Conservation (phyloP, 768 basidiomycete species). For the Calocera viscosa region DNA sequence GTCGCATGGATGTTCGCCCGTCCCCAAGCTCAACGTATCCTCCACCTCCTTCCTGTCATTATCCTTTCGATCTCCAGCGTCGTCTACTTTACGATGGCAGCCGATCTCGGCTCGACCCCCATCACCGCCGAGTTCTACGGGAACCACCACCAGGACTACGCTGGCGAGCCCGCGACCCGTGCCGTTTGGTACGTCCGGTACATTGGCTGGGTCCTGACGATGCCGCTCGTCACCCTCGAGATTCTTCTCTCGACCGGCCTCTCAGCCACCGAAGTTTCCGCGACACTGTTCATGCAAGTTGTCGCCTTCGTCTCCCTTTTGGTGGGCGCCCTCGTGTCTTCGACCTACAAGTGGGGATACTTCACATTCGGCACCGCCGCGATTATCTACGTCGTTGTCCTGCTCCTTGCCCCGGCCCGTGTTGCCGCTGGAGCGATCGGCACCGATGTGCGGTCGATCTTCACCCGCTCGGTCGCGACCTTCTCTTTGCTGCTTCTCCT, state of each 20-base stretch:
- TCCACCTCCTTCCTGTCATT: conserved; percentile 40
- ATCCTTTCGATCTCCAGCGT: conserved; percentile 37
- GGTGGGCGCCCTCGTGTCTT: conserved; percentile 39
- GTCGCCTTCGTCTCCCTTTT: conserved; percentile 33
- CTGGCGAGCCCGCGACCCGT: conserved; percentile 25
- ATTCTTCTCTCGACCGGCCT: conserved; percentile 39
- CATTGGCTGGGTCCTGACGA: conserved; percentile 46
- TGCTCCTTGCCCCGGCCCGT: conserved; percentile 15
- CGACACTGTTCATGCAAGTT: conserved; percentile 36
- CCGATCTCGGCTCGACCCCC: conserved; percentile 40
- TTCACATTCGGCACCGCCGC: conserved; percentile 37
- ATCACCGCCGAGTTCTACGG: conserved; percentile 34
- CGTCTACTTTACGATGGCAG: conserved; percentile 45
- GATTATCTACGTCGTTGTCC: conserved; percentile 34
- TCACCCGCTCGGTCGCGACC: conserved; percentile 31
- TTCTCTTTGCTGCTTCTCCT: conserved; percentile 43
- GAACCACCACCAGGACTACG: conserved; percentile 10
- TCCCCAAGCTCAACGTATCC: conserved; percentile 33
- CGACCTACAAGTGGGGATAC: conserved; percentile 44
- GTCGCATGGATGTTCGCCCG: conserved; percentile 28
- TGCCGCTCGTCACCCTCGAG: conserved; percentile 39
- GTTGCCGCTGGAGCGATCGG: conserved; percentile 23
- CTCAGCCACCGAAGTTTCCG: conserved; percentile 38
- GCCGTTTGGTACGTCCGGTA: conserved; percentile 41
- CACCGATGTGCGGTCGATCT: conserved; percentile 22